Base-by-base conservation (phyloP, 352 stramenopile species). In the Globisporangium middletonii region DNA sequence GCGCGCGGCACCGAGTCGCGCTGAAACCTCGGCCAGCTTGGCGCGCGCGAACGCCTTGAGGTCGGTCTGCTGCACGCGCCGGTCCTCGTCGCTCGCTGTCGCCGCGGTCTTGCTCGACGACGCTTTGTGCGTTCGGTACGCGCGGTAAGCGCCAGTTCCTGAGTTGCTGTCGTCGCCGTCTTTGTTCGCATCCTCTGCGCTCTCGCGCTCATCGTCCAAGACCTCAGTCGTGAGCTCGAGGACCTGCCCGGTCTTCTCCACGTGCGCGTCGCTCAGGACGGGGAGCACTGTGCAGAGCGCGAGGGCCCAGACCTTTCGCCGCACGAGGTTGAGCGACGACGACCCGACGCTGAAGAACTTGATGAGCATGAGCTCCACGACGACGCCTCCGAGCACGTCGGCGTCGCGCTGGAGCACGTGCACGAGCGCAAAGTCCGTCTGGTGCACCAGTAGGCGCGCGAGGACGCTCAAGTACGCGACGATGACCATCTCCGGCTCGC, bases 291-390 rank as follows among this genome's bases (percentile, higher is more conserved):
- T 65, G 41, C 71, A 80, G 18, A 93, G 59, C 12, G 67, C 71
- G n/a, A 88, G 13, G 1, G 76, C 67, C 85, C 85, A 95, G 37
- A 88, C 59, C 57, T 92, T 92, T 41, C 79, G 72, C 44, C 73
- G 64, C 50, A 72, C 55, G n/a, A 83, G 33, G 0, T 73, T 73
- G 61, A 93, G 62, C 16, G 79, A 83, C 47, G 78, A 77, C 5
- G 75, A 75, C 0, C 76, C 76, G 3, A 91, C 69, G 18, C 67
- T 83, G 57, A 89, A 92, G 55, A 88, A 93, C 59, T 91, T 72
- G 47, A 65, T 60, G 12, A 95, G 65, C 75, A 92, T 80, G 16
- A 75, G 52, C 47, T 91, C 75, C 7, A 90, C 54, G 8, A 88
- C 30, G 44, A 70, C 43, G 38, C 54, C 46, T 1, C 73, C 46